phyloP scores from a whole-genome alignment of 495 filamentous ascomycete genomes.

The Penicillium turbatum region DNA sequence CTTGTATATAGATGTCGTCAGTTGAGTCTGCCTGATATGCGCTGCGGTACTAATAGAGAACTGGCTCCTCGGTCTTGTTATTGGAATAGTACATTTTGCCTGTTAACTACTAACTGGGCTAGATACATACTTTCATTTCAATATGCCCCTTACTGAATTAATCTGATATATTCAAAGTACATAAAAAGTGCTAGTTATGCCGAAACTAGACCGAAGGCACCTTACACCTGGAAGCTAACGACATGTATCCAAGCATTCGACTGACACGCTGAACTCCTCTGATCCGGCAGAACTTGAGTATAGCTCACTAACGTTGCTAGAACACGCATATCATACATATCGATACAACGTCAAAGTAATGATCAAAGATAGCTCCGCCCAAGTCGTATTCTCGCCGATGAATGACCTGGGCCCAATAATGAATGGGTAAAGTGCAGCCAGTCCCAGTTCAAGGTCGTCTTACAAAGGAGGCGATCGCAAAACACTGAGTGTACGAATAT shows the following conservation, averaged over 20 bases:
- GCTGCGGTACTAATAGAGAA: too few species aligned
- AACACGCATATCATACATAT: conserved; percentile 24
- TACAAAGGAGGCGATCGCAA: too few species aligned
- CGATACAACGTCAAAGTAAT: conserved; percentile 12
- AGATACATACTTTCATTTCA: too few species aligned
- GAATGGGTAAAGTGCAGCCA: conserved; percentile 53
- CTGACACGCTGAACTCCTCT: not conserved
- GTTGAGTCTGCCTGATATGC: too few species aligned
- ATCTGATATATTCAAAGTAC: too few species aligned
- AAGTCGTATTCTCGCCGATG: conserved; percentile 55
- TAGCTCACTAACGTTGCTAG: not conserved
- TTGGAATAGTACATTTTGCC: too few species aligned
- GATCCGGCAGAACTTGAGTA: not conserved
- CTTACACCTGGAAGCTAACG: not conserved
- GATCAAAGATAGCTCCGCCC: conserved; percentile 41
- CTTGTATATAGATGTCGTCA: too few species aligned
- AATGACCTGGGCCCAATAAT: conserved; percentile 54
- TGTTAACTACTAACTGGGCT: too few species aligned
- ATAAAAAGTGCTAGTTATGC: too few species aligned
- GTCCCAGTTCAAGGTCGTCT: too few species aligned
- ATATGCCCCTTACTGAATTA: too few species aligned
- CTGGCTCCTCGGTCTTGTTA: too few species aligned
- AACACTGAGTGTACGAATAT: not conserved
- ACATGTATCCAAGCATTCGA: not conserved
- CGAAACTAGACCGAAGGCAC: not conserved